Conservation (phyloP, 2,329 filamentous ascomycete species). For the Ophiostoma australiae region DNA sequence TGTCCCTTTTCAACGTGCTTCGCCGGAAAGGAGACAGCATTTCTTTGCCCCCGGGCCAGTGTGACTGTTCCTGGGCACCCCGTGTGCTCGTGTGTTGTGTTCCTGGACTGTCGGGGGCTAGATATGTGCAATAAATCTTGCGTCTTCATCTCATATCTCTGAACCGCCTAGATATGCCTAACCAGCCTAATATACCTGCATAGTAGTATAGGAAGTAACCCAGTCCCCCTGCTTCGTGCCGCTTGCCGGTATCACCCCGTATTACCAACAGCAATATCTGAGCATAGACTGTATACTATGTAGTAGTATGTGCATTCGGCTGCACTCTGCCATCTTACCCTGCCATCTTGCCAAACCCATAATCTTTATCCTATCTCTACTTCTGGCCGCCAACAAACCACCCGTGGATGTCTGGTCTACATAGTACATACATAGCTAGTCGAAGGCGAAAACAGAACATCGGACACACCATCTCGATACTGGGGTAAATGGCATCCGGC, state of each 20-base stretch:
- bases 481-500: neutral
- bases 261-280: neutral
- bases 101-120: too few relatives aligned
- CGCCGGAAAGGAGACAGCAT: neutral
- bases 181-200: too few relatives aligned
- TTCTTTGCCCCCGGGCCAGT: too few relatives aligned
- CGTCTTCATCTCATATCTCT: too few relatives aligned
- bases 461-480: neutral
- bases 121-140: too few relatives aligned
- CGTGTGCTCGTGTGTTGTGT: too few relatives aligned
- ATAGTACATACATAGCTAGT: neutral
- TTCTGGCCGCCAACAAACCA: neutral
- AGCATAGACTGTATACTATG: neutral
- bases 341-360: neutral
- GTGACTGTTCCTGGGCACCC: too few relatives aligned
- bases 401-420: neutral
- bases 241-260: constrained; percentile 2
- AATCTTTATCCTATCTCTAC: neutral
- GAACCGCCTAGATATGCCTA: too few relatives aligned
- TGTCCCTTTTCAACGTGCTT: neutral
- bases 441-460: neutral
- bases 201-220: too few relatives aligned
- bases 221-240: neutral
- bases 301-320: too few relatives aligned
- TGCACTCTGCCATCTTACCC: too few relatives aligned